A percentile compares a stretch with the other conserved stretches of the same genome.
These are phyloP conservation scores for Nectriaceae sp. DNA, from an alignment of 2,329 filamentous ascomycete species.

Conservation along the genomic window DNA sequence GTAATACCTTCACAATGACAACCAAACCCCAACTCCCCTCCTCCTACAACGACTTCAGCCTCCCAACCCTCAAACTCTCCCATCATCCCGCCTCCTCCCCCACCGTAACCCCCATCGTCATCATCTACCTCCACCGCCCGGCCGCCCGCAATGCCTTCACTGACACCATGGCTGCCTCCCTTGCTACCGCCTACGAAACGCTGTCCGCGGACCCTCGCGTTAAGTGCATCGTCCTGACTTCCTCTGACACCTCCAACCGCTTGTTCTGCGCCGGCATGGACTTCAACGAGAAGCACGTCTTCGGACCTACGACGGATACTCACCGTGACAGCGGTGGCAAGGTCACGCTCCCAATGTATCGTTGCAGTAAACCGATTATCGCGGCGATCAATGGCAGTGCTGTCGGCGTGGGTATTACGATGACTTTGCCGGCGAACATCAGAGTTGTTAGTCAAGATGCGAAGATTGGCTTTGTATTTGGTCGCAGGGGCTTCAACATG, in stretches of 20 bases:
- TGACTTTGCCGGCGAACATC: slow-evolving; percentile 58
- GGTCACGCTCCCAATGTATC: slow-evolving; percentile 56
- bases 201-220: slow-evolving; percentile 57
- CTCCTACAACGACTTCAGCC: slow-evolving; percentile 43
- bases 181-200: slow-evolving; percentile 54
- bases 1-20: slow-evolving; percentile 1
- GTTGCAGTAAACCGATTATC: slow-evolving; percentile 60
- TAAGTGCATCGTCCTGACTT: slow-evolving; percentile 55
- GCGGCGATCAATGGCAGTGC: slow-evolving; percentile 61
- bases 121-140: slow-evolving; percentile 67
- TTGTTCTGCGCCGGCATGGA: slow-evolving; percentile 63
- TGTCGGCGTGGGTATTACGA: slow-evolving; percentile 63
- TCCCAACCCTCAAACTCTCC: slow-evolving; percentile 48
- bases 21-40: slow-evolving; percentile 31
- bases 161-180: slow-evolving; percentile 60
- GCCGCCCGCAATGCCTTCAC: slow-evolving; percentile 71
- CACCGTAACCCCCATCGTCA: slow-evolving; percentile 60
- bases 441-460: slow-evolving; percentile 56
- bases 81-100: slow-evolving; percentile 53
- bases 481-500: slow-evolving; percentile 68
- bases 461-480: slow-evolving; percentile 75
- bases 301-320: slow-evolving; percentile 27
- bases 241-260: slow-evolving; percentile 47
- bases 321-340: slow-evolving; percentile 55
- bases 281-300: slow-evolving; percentile 40